Conservation (phyloP, 2,329 filamentous ascomycete species). For the Fusarium sp. region DNA sequence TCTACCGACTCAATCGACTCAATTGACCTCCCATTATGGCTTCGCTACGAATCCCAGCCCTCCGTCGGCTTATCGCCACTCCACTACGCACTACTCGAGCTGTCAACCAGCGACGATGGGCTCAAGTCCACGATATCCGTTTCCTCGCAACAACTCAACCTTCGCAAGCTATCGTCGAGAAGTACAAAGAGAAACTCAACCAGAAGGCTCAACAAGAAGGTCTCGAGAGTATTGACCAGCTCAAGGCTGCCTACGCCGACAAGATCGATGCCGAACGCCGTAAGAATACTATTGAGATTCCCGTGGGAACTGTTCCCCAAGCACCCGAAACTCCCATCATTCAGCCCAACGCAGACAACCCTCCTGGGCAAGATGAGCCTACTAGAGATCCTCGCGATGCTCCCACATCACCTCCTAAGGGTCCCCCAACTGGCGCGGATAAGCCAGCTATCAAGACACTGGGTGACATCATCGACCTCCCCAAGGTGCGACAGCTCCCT, state of each 20-base stretch:
- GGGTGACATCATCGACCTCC: constrained; percentile 75
- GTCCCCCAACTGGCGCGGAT: constrained; percentile 34
- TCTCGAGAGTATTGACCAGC: constrained; percentile 75
- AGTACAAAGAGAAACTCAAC: constrained; percentile 87
- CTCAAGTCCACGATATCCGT: constrained; percentile 90
- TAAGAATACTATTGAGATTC: constrained; percentile 68
- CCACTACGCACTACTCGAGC: constrained; percentile 50
- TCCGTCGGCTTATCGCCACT: constrained; percentile 60
- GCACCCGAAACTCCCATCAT: constrained; percentile 53
- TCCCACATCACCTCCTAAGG: constrained; percentile 20
- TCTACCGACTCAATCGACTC: constrained; percentile 20
- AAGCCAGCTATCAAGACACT: constrained; percentile 59
- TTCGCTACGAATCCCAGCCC: constrained; percentile 59
- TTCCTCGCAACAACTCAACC: constrained; percentile 84
- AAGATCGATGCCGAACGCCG: constrained; percentile 81
- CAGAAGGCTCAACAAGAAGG: constrained; percentile 82
- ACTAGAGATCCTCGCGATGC: constrained; percentile 25
- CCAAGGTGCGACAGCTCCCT: constrained; percentile 79
- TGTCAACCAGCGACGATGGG: constrained; percentile 80
- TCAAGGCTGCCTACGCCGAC: constrained; percentile 86
- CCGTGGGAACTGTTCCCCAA: constrained; percentile 50
- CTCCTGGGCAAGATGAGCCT: constrained; percentile 42
- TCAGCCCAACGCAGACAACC: constrained; percentile 52
- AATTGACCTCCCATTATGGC: constrained; percentile 56
- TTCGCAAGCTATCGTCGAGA: constrained; percentile 77